Percentiles rank a stretch among this genome's conserved stretches.
These are phyloP conservation scores for Plectosphaerella plurivora DNA, from an alignment of 2,329 filamentous ascomycete species.

Conservation along the genomic window DNA sequence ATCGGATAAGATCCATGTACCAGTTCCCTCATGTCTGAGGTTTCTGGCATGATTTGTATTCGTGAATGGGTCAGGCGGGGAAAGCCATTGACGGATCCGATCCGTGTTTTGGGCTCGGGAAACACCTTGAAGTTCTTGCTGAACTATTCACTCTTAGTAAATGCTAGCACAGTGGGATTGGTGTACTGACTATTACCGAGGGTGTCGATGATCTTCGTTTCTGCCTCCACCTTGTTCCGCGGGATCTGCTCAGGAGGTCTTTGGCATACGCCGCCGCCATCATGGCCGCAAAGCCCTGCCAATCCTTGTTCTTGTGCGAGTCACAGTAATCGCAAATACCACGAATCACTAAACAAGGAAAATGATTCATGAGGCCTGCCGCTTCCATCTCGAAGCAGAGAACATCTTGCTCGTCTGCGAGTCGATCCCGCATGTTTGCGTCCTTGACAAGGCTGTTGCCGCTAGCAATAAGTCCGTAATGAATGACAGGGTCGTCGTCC, in stretches of 20 bases:
- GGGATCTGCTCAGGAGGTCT: no score
- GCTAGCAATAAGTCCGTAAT: conserved; percentile 21
- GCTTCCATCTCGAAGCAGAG: conserved; percentile 27
- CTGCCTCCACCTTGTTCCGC: no score
- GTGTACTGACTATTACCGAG: no score
- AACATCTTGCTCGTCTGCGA: conserved; percentile 11
- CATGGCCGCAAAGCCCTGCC: conserved; percentile 29
- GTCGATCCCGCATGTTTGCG: conserved; percentile 20
- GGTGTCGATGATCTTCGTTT: no score
- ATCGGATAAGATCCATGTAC: conserved; percentile 9
- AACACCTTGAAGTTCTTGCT: no score
- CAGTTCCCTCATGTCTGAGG: conserved; percentile 6
- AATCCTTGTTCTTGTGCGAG: conserved; percentile 30
- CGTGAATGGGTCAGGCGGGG: conserved; percentile 4
- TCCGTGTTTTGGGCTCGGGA: no score
- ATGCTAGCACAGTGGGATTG: no score
- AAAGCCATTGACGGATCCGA: conserved; percentile 12
- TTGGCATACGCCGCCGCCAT: conserved; percentile 24
- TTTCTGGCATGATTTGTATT: conserved; percentile 8
- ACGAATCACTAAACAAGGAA: conserved; percentile 30
- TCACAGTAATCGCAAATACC: conserved; percentile 36
- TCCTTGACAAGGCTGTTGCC: conserved; percentile 31
- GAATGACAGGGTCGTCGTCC: conserved; percentile 5
- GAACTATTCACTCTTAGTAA: no score
- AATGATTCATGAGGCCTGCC: conserved; percentile 18